These are phyloP conservation scores for Hydnomerulius pinastri DNA, from an alignment of 768 basidiomycete genomes.

Conservation along the genomic window DNA sequence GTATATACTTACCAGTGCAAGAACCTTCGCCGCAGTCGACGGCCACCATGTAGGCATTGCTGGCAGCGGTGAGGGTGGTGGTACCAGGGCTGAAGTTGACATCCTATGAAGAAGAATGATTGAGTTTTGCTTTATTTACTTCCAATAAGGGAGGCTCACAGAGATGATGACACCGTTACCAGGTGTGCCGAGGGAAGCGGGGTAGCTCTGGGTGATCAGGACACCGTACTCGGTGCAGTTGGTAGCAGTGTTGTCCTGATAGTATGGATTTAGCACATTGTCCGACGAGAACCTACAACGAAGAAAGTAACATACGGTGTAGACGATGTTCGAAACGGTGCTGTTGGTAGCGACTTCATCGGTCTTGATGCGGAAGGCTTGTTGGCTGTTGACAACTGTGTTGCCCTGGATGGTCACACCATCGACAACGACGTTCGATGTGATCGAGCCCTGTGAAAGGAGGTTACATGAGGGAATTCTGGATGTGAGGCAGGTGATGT, in stretches of 20 bases:
- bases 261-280: not conserved
- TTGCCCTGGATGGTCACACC: slow-evolving; percentile 52
- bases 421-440: slow-evolving; percentile 46
- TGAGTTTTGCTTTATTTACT: not conserved
- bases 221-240: slow-evolving; percentile 54
- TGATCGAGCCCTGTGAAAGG: slow-evolving; percentile 52
- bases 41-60: slow-evolving; percentile 46
- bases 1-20: slow-evolving; percentile 44
- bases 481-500: too few relatives aligned
- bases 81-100: slow-evolving; percentile 47
- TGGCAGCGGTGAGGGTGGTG: slow-evolving; percentile 45
- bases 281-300: not conserved
- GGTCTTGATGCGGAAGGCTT: slow-evolving; percentile 67
- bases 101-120: slow-evolving; percentile 32
- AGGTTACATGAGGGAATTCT: not conserved
- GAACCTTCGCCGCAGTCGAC: slow-evolving; percentile 57
- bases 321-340: slow-evolving; percentile 51
- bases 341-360: slow-evolving; percentile 45
- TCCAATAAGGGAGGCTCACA: slow-evolving; percentile 37
- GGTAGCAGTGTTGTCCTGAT: slow-evolving; percentile 54
- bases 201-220: slow-evolving; percentile 66
- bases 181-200: slow-evolving; percentile 49
- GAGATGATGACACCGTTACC: slow-evolving; percentile 59
- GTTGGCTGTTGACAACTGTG: slow-evolving; percentile 53
- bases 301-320: slow-evolving; percentile 37